phyloP scores from a whole-genome alignment of 2,329 filamentous ascomycete species.

The Pleomassaria siparia region DNA sequence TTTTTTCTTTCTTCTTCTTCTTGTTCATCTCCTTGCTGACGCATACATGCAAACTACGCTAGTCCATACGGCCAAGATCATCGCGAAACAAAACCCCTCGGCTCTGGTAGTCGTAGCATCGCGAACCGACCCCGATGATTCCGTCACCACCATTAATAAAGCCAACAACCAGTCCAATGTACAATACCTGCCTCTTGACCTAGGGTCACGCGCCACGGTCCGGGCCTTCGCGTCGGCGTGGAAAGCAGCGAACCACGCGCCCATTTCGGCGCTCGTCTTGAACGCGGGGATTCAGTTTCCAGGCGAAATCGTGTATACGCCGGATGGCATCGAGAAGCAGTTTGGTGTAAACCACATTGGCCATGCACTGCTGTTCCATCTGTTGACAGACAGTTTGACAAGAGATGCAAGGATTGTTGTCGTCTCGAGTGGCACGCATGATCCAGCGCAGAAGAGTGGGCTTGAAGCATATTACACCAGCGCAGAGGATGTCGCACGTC shows the following conservation, averaged over 20 bases:
- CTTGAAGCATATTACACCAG: conserved; percentile 48
- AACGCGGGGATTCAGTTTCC: conserved; percentile 54
- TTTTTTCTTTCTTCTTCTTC: too few relatives aligned
- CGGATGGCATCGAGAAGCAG: conserved; percentile 50
- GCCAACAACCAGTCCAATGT: conserved; percentile 44
- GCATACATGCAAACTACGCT: too few relatives aligned
- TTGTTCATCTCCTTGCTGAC: too few relatives aligned
- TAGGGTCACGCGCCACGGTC: conserved; percentile 44
- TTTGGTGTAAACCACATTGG: conserved; percentile 56
- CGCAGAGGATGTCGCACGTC: conserved; percentile 51
- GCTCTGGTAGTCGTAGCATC: conserved; percentile 22
- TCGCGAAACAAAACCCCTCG: conserved; percentile 19
- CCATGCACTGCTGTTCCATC: conserved; percentile 53
- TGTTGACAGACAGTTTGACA: conserved; percentile 47
- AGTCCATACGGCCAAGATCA: conserved; percentile 14
- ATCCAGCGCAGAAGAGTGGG: conserved; percentile 48
- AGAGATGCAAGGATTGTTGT: conserved; percentile 48
- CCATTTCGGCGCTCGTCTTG: conserved; percentile 49
- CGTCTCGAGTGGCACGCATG: conserved; percentile 48
- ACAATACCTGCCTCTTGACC: conserved; percentile 48
- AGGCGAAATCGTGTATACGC: conserved; percentile 32
- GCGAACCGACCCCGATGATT: conserved; percentile 45
- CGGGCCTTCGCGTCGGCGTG: conserved; percentile 47
- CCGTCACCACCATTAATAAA: conserved; percentile 49
- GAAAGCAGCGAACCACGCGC: conserved; percentile 38